Evolutionary conservation across 2,329 filamentous ascomycete genomes (phyloP).

Genomic region (Ceratocystis diversiconidia): DNA sequence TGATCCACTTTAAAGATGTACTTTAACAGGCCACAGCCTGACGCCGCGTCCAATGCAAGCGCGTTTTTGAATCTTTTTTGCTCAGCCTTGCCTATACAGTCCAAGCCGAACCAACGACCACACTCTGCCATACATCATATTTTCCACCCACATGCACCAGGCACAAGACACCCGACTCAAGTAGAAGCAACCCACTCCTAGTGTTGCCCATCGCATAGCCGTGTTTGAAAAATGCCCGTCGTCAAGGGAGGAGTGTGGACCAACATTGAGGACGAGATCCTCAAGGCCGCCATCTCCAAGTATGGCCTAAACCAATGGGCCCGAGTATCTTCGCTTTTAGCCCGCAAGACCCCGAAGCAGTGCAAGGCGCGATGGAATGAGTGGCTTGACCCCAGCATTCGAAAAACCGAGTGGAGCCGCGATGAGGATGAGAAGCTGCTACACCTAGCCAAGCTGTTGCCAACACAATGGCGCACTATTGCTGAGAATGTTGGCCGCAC

Average conservation of each 20-base stretch:
- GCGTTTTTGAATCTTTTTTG: slow-evolving; percentile 9
- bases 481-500: slow-evolving; percentile 92
- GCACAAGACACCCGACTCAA: neutral
- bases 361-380: slow-evolving; percentile 98
- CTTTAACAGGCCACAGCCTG: slow-evolving; percentile 1
- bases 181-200: neutral
- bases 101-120: neutral
- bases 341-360: slow-evolving; percentile 95
- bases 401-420: slow-evolving; percentile 97
- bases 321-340: slow-evolving; percentile 89
- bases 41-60: neutral
- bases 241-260: slow-evolving; percentile 65
- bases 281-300: slow-evolving; percentile 89
- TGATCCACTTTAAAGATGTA: slow-evolving; percentile 14
- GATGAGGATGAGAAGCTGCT: slow-evolving; percentile 97
- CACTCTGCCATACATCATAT: neutral
- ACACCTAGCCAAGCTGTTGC: slow-evolving; percentile 95
- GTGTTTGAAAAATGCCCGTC: slow-evolving; percentile 41
- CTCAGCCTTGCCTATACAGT: slow-evolving; percentile 6
- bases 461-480: slow-evolving; percentile 97
- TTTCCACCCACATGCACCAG: neutral
- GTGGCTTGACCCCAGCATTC: slow-evolving; percentile 95
- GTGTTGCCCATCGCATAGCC: too few species aligned
- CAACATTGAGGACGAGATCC: slow-evolving; percentile 82
- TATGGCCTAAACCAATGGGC: slow-evolving; percentile 97